Percentiles rank a stretch among this genome's conserved stretches.
These are phyloP conservation scores for Phoma herbarum DNA, from an alignment of 2,329 filamentous ascomycete genomes.

Conservation along the genomic window DNA sequence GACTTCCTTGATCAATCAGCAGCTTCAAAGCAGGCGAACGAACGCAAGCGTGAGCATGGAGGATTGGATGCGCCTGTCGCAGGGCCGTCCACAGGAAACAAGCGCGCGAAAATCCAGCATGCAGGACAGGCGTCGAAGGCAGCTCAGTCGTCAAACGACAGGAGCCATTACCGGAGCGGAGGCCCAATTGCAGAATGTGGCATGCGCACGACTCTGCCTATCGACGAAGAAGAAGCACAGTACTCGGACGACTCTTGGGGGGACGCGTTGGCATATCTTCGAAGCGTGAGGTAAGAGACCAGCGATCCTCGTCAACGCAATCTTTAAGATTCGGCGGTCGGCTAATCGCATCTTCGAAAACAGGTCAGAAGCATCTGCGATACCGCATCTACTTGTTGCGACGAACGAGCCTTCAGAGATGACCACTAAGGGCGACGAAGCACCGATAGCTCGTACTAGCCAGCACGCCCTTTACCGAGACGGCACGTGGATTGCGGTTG, in stretches of 20 bases:
- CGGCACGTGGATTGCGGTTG: slow-evolving; percentile 75
- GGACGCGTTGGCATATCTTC: slow-evolving; percentile 48
- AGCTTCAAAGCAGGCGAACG: slow-evolving; percentile 16
- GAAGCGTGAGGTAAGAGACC: slow-evolving; percentile 44
- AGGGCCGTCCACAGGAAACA: slow-evolving; percentile 18
- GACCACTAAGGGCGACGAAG: slow-evolving; percentile 34
- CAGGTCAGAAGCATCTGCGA: slow-evolving; percentile 77
- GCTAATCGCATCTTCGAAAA: slow-evolving; percentile 27
- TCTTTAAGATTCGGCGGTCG: slow-evolving; percentile 1
- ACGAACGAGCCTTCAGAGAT: slow-evolving; percentile 51
- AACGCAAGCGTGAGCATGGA: slow-evolving; percentile 37
- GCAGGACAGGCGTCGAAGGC: background rate
- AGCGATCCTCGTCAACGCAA: no score
- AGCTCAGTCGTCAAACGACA: background rate
- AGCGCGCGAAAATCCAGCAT: slow-evolving; percentile 26
- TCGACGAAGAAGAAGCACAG: slow-evolving; percentile 28
- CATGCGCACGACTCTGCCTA: slow-evolving; percentile 43
- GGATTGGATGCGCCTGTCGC: slow-evolving; percentile 4
- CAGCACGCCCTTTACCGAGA: slow-evolving; percentile 75
- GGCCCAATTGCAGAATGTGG: slow-evolving; percentile 31
- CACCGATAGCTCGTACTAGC: slow-evolving; percentile 60
- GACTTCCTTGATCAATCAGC: slow-evolving; percentile 29
- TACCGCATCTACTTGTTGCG: slow-evolving; percentile 75
- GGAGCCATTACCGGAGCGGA: slow-evolving; percentile 15
- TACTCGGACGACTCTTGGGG: slow-evolving; percentile 40